Conservation (phyloP, 2,329 filamentous ascomycete species). For the Aspergillus carbonarius region DNA sequence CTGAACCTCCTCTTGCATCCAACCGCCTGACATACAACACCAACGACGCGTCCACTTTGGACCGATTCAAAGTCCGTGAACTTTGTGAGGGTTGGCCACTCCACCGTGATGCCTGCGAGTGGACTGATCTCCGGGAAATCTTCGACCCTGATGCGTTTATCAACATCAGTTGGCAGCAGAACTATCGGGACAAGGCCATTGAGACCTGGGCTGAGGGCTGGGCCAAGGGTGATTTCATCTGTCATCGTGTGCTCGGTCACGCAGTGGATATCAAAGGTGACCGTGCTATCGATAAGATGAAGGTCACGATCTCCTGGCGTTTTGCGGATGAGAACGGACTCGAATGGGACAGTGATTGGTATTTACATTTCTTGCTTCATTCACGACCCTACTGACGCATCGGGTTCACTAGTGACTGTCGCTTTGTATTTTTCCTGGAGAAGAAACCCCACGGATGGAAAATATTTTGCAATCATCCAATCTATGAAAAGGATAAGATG, state of each 20-base stretch:
- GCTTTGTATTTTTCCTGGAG: not conserved
- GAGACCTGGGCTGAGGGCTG: conserved; percentile 1
- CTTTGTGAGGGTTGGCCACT: conserved; percentile 6
- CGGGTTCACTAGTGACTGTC: not conserved
- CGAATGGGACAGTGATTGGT: conserved; percentile 4
- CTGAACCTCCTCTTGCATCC: not conserved
- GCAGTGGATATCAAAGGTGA: conserved; percentile 7
- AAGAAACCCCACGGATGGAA: not conserved
- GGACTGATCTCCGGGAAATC: not conserved
- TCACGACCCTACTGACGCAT: not conserved
- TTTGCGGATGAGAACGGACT: conserved; percentile 7
- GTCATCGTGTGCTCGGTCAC: conserved; percentile 1
- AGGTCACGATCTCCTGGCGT: conserved; percentile 2
- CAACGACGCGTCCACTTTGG: not conserved
- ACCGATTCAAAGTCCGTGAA: conserved; percentile 4
- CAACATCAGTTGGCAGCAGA: conserved; percentile 7
- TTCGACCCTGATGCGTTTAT: not conserved
- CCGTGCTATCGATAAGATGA: conserved; percentile 7
- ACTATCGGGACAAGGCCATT: conserved; percentile 5
- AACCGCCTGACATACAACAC: not conserved
- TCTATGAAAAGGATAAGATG: conserved; percentile 4
- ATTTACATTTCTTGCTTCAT: not conserved
- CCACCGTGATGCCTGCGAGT: conserved; percentile 8
- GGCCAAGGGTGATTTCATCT: conserved; percentile 3
- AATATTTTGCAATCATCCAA: conserved; percentile 6